Base-by-base conservation (phyloP, 139 green algal species). In the Klebsormidium nitens region DNA sequence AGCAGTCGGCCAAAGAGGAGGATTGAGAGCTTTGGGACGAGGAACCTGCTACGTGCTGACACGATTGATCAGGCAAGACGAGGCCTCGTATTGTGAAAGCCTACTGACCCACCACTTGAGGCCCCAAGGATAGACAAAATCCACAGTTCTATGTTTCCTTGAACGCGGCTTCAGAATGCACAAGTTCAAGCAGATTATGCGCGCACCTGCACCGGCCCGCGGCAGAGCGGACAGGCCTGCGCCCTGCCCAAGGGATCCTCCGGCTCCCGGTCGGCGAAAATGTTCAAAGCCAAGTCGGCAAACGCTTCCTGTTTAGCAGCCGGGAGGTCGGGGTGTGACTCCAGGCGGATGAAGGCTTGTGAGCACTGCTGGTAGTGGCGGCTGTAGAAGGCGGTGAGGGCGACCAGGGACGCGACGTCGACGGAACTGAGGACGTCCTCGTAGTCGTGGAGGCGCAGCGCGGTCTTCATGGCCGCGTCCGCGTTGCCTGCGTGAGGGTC, bases 321-420 rank as follows among this genome's bases (percentile, higher is more conserved):
- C 19, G 17, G 17, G 66, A 26, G 37, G 23, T 58, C 59, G 39
- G 6, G 8, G 23, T 8, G 37, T 6, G 37, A 19, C 6, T 67
- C 6, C 8, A 59, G 59, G 37, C 28, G 6, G 59, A 67, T 19
- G 32, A 67, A 19, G 23, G 89, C 89, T 62, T 88, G 84, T 40
- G 69, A 84, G 75, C 85, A 88, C 65, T 87, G 77, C 0, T 73
- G 75, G 59, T 85, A 93, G 76, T 88, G 90, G 79, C 76, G 62
- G 76, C 75, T 85, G 78, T 89, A 89, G 77, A 91, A 89, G 17
- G 81, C 69, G 2, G 84, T 81, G 5, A 95, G 77, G 23, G 82
- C 87, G 19, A 92, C 72, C 47, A 95, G 82, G 4, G 81, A 83
- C 68, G 86, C 89, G 19, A 89, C 68, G 28, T 88, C 79, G 32